Base-by-base conservation (phyloP, 1,284 basidiomycete genomes). In the Ustilago curta region DNA sequence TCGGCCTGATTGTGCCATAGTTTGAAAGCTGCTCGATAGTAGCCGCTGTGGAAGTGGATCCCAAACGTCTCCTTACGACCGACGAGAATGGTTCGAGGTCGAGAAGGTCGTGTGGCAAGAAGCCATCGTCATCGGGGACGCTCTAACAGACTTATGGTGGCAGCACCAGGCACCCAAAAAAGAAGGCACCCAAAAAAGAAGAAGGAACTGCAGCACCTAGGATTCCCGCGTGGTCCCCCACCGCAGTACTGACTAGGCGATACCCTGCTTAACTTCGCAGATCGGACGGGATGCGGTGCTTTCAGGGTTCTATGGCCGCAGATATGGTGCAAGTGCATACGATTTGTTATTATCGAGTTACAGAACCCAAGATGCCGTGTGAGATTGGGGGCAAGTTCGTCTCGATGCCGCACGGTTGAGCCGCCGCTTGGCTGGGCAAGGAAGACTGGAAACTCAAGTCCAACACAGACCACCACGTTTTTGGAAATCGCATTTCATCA, bases 181-280 rank as follows among this genome's bases (percentile, higher is more conserved):
- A 53, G 25, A 44, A 35, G 11, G 3, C n/a, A n/a, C n/a, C n/a
- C n/a, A 27, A 16, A 16, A 37, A 16, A 16, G 16, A 60, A 57
- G 45, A 58, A 74, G 88, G 88, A 90, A 90, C 90, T 90, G 90
- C 90, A 89, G 89, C 90, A 91, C 89, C 89, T 87, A 90, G 90
- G 90, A 91, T 91, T 91, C 90, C 90, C 90, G 87, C 88, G 89
- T 91, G 90, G 90, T 91, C 90, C 90, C 90, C 90, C 90, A 91
- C 90, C 90, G 88, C 91, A 90, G 90, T 91, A 91, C 90, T 91
- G 90, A 90, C 90, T 90, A 86, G 88, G 89, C 90, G 88, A 90
- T 89, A 91, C 90, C 88, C 88, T 88, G 89, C 88, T 91, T 91
- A 90, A 90, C 89, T 91, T 88, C 89, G 88, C 90, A 91, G 90